A percentile compares a stretch with the other conserved stretches of the same genome.
phyloP scores from a whole-genome alignment of 148 eudicot genomes.

The Rhododendron mucronatum region DNA sequence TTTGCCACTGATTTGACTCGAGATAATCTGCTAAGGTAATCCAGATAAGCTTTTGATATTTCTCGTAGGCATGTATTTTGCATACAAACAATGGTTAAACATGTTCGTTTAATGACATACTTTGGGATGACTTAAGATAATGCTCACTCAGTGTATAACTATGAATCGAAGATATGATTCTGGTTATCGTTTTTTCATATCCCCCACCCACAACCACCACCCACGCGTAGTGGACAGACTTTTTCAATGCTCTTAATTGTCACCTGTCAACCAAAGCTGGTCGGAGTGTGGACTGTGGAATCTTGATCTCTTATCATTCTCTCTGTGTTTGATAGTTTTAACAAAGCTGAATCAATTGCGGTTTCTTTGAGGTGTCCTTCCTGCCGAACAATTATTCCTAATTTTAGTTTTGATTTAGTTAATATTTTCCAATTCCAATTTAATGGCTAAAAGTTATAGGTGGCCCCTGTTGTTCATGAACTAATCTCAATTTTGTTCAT shows the following conservation, averaged over 20 bases:
- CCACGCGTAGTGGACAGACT: not conserved
- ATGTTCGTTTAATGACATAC: not conserved
- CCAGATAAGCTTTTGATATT: not conserved
- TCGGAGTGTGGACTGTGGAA: not conserved
- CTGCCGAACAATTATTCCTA: not conserved
- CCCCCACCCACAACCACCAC: not conserved
- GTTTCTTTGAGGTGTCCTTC: not conserved
- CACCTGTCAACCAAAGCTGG: not conserved
- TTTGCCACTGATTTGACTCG: conserved; percentile 87
- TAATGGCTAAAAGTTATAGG: not conserved
- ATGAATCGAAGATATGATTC: not conserved
- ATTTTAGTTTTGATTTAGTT: not conserved
- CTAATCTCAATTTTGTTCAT: not conserved
- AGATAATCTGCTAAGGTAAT: conserved; percentile 83
- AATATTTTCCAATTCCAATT: not conserved
- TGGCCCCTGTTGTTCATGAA: not conserved
- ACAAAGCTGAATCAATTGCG: too few species aligned
- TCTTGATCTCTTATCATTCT: not conserved
- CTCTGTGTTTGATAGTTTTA: not conserved
- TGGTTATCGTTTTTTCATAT: not conserved
- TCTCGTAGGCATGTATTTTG: not conserved
- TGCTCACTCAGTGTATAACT: not conserved
- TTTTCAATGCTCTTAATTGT: not conserved
- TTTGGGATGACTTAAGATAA: not conserved
- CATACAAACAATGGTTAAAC: not conserved